Evolutionary conservation across 371 early-diverging fungal genomes (phyloP).

Genomic region (Mortierella sp.): DNA sequence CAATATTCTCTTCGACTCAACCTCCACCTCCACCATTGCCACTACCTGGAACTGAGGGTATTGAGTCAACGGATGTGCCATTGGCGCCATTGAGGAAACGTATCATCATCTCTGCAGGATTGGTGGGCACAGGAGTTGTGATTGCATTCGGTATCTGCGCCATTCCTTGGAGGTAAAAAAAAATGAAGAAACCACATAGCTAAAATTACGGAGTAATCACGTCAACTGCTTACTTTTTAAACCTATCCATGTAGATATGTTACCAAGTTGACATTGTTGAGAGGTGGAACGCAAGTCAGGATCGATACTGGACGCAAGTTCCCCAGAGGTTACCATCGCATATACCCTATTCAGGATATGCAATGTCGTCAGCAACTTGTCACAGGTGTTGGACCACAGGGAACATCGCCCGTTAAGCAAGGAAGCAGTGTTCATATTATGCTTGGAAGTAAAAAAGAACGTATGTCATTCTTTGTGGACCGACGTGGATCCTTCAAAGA

Average conservation of each 20-base stretch:
- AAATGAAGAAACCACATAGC: background rate
- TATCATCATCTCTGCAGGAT: slow-evolving; percentile 49
- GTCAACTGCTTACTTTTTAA: background rate
- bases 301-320: slow-evolving; percentile 57
- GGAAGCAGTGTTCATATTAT: slow-evolving; percentile 50
- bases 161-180: slow-evolving; percentile 51
- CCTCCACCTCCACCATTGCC: slow-evolving; percentile 50
- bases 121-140: slow-evolving; percentile 53
- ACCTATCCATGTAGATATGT: slow-evolving; percentile 37
- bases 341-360: slow-evolving; percentile 54
- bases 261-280: slow-evolving; percentile 43
- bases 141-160: slow-evolving; percentile 57
- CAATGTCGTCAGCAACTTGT: slow-evolving; percentile 48
- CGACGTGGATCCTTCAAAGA: slow-evolving; percentile 49
- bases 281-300: slow-evolving; percentile 47
- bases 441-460: slow-evolving; percentile 52
- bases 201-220: no score
- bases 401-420: slow-evolving; percentile 41
- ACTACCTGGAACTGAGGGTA: slow-evolving; percentile 47
- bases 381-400: slow-evolving; percentile 48
- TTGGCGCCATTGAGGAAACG: slow-evolving; percentile 47
- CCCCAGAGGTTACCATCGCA: slow-evolving; percentile 46
- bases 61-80: slow-evolving; percentile 42
- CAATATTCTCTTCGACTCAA: slow-evolving; percentile 41
- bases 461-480: slow-evolving; percentile 55